A percentile compares a stretch with the other conserved stretches of the same genome.
Evolutionary conservation across 2,329 filamentous ascomycete species (phyloP).

Genomic region (Exophiala spinifera): DNA sequence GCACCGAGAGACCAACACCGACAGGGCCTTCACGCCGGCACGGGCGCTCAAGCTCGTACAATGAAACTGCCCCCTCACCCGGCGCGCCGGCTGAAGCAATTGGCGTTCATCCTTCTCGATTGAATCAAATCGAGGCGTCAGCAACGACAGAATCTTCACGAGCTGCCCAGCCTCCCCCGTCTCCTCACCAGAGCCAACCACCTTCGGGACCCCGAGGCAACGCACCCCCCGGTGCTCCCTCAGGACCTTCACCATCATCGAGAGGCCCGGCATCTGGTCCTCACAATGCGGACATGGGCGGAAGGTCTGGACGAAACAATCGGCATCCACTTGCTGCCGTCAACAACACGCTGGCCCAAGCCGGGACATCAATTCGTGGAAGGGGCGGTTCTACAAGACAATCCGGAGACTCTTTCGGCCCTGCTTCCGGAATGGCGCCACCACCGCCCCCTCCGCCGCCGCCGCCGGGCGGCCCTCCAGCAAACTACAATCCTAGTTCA

Average conservation of each 20-base stretch:
- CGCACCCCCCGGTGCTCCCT: conserved; percentile 35
- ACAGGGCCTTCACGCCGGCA: conserved; percentile 43
- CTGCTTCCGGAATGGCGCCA: conserved; percentile 18
- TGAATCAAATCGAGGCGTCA: conserved; percentile 42
- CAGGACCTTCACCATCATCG: conserved; percentile 36
- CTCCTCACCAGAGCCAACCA: conserved; percentile 30
- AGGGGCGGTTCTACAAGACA: conserved; percentile 35
- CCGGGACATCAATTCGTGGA: conserved; percentile 39
- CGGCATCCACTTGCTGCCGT: conserved; percentile 42
- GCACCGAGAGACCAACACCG: conserved; percentile 42
- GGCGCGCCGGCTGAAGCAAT: conserved; percentile 38
- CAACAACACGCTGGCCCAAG: conserved; percentile 48
- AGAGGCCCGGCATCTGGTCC: conserved; percentile 39
- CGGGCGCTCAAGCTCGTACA: conserved; percentile 36
- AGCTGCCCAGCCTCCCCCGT: conserved; percentile 22
- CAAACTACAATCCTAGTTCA: conserved; percentile 29
- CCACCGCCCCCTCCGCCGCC: conserved; percentile 31
- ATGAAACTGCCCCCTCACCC: conserved; percentile 32
- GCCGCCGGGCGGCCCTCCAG: conserved; percentile 34
- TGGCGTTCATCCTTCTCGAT: conserved; percentile 55
- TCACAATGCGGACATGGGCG: conserved; percentile 35
- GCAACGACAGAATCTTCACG: conserved; percentile 20
- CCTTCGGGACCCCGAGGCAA: conserved; percentile 42
- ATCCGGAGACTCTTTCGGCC: conserved; percentile 25
- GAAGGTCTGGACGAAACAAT: conserved; percentile 43